These are phyloP conservation scores for Nakataea oryzae DNA, from an alignment of 2,329 filamentous ascomycete species.

Conservation along the genomic window DNA sequence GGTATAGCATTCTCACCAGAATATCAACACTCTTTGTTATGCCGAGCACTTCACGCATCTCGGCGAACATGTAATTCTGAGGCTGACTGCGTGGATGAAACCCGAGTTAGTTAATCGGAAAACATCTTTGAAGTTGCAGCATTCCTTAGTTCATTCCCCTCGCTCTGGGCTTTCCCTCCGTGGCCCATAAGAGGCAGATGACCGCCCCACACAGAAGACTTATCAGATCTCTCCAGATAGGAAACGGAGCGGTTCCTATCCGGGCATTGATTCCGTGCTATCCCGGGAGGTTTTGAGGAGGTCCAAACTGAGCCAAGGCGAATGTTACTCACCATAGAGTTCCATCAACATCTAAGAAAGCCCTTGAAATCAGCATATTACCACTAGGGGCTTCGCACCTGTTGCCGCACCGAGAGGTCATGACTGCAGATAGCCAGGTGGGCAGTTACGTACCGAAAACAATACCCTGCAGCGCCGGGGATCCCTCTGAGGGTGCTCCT, in stretches of 20 bases:
- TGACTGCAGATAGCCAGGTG: background rate
- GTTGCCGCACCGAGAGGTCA: background rate
- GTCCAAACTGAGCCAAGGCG: background rate
- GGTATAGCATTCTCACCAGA: constrained; percentile 28
- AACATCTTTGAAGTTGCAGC: background rate
- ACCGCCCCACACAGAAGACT: no score
- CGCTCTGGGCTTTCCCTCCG: no score
- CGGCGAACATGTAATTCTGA: constrained; percentile 88
- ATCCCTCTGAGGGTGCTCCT: constrained; percentile 15
- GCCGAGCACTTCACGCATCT: constrained; percentile 69
- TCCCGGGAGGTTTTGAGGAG: background rate
- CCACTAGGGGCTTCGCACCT: background rate
- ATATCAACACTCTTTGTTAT: constrained; percentile 73
- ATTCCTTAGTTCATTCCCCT: background rate
- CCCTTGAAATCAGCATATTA: background rate
- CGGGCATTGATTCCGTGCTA: background rate
- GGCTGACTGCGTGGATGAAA: constrained; percentile 49
- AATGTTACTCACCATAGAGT: constrained; percentile 65
- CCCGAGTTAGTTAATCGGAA: background rate
- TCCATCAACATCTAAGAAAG: constrained; percentile 67
- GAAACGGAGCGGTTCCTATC: no score
- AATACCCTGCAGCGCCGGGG: constrained; percentile 38
- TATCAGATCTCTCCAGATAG: no score
- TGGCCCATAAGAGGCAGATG: no score
- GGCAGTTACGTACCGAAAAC: constrained; percentile 43